Conservation (phyloP, 345 rosid species). For the Ailanthus altissimus region DNA sequence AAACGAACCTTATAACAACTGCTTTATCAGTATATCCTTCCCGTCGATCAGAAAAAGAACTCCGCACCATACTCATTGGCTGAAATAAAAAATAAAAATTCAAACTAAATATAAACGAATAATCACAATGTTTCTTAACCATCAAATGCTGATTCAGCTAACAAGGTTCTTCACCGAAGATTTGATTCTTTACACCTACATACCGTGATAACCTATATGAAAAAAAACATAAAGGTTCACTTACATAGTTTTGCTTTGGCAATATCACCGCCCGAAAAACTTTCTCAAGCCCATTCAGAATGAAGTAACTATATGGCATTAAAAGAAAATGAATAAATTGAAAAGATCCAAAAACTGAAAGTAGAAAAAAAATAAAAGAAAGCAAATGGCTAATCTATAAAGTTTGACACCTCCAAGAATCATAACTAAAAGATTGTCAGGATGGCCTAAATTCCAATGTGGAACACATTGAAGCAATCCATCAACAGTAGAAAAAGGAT, state of each 20-base stretch:
- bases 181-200: not conserved
- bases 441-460: slow-evolving; percentile 3
- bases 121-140: not conserved
- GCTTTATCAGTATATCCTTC: slow-evolving; percentile 92
- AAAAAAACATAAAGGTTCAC: slow-evolving; percentile 28
- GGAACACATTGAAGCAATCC: slow-evolving; percentile 9
- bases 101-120: slow-evolving; percentile 24
- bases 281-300: slow-evolving; percentile 93
- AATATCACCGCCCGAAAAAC: slow-evolving; percentile 81
- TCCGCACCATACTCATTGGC: slow-evolving; percentile 86
- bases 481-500: not conserved
- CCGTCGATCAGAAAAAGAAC: slow-evolving; percentile 75
- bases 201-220: not conserved
- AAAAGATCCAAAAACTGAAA: not conserved
- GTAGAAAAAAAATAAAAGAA: not conserved
- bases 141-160: not conserved
- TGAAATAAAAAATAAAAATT: slow-evolving; percentile 43
- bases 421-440: slow-evolving; percentile 11
- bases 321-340: slow-evolving; percentile 18
- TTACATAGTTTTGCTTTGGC: slow-evolving; percentile 92
- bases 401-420: not conserved
- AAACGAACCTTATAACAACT: slow-evolving; percentile 70
- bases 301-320: slow-evolving; percentile 60
- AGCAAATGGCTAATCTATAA: slow-evolving; percentile 5
- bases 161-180: not conserved